Evolutionary conservation across 1,284 basidiomycete genomes (phyloP).

Genomic region (Melampsora larici-populina): DNA sequence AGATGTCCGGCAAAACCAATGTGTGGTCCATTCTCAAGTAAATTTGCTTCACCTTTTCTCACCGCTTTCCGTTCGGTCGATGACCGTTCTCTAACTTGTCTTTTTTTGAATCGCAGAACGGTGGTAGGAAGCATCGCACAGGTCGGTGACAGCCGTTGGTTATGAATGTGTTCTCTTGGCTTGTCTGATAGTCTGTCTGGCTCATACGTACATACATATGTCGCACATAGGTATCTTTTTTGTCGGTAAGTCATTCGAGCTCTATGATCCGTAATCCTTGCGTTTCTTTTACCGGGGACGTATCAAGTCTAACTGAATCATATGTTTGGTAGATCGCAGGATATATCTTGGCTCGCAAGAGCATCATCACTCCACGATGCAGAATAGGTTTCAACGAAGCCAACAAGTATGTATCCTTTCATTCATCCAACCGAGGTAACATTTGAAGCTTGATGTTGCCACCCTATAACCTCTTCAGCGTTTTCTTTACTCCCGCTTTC

Average conservation of each 20-base stretch:
- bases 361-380: slow-evolving; percentile 55
- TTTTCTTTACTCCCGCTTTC: too few relatives aligned
- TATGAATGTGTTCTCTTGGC: not conserved
- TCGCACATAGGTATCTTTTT: slow-evolving; percentile 37
- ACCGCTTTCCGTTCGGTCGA: too few relatives aligned
- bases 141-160: not conserved
- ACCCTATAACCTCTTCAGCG: slow-evolving; percentile 34
- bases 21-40: too few relatives aligned
- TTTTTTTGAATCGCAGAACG: not conserved
- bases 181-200: too few relatives aligned
- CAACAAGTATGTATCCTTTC: slow-evolving; percentile 10
- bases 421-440: too few relatives aligned
- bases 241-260: slow-evolving; percentile 24
- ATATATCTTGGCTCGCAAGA: slow-evolving; percentile 53
- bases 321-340: slow-evolving; percentile 49
- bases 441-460: too few relatives aligned
- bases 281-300: not conserved
- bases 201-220: not conserved
- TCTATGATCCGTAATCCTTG: not conserved
- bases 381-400: slow-evolving; percentile 49
- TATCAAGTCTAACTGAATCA: not conserved
- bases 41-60: too few relatives aligned
- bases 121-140: slow-evolving; percentile 30
- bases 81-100: too few relatives aligned
- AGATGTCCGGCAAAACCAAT: too few relatives aligned